These are phyloP conservation scores for Paxillus ammoniavirescens DNA, from an alignment of 768 basidiomycete genomes.

Conservation along the genomic window DNA sequence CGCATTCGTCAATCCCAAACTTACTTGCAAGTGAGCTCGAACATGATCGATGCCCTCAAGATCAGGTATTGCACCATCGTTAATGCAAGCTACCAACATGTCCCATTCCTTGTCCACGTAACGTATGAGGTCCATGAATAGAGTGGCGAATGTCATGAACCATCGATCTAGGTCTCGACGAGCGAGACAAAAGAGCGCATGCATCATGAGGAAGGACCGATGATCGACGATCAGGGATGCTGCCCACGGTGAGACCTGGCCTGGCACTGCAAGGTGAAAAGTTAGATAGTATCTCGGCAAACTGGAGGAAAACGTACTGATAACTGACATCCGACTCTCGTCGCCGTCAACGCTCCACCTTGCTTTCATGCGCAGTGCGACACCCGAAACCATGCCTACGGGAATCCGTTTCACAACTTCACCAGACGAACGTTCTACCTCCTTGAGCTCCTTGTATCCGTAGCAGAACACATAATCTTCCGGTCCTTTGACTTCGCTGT, in stretches of 20 bases:
- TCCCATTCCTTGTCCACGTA: constrained; percentile 6
- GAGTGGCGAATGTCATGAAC: background rate
- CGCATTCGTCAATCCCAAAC: background rate
- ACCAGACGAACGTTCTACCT: constrained; percentile 1
- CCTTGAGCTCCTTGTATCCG: background rate
- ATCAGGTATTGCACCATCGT: constrained; percentile 6
- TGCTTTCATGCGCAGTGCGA: background rate
- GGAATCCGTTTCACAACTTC: background rate
- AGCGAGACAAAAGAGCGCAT: constrained; percentile 12
- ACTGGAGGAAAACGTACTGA: background rate
- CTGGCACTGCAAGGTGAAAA: background rate
- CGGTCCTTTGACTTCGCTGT: rapidly evolving
- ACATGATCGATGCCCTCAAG: constrained; percentile 6
- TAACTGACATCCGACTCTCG: background rate
- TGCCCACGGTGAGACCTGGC: background rate
- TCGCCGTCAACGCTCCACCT: constrained; percentile 6
- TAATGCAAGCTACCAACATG: constrained; percentile 1
- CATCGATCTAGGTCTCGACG: background rate
- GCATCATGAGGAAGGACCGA: constrained; percentile 7
- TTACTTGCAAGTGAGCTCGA: constrained; percentile 4
- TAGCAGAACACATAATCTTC: no score
- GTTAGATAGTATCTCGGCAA: background rate
- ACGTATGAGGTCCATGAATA: constrained; percentile 7
- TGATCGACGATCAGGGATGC: constrained; percentile 1
- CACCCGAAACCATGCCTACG: background rate